These are phyloP conservation scores for Aspergillus egyptiacus DNA, from an alignment of 495 filamentous ascomycete genomes.

Conservation along the genomic window DNA sequence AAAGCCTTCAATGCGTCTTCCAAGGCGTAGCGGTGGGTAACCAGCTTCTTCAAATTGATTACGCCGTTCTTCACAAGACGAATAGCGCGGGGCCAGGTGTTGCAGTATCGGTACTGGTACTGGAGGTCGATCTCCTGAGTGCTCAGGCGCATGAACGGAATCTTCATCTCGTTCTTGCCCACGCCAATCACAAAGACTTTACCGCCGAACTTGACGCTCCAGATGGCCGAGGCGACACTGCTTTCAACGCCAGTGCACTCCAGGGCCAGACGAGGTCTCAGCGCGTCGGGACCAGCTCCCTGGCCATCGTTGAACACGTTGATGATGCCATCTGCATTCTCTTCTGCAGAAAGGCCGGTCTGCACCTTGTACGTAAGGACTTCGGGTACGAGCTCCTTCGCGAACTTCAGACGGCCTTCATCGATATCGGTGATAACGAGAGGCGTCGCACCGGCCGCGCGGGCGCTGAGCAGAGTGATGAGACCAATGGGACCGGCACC, in stretches of 20 bases:
- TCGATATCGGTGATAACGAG: constrained; percentile 92
- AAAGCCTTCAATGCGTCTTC: constrained; percentile 90
- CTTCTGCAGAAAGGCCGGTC: constrained; percentile 57
- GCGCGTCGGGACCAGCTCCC: constrained; percentile 52
- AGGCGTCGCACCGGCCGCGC: constrained; percentile 77
- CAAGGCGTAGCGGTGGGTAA: constrained; percentile 78
- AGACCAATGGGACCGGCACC: constrained; percentile 89
- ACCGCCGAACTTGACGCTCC: constrained; percentile 83
- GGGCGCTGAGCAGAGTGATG: constrained; percentile 72
- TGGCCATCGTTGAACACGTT: constrained; percentile 40
- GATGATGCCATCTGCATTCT: constrained; percentile 61
- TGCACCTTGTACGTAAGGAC: constrained; percentile 76
- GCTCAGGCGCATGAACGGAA: constrained; percentile 87
- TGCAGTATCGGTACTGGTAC: constrained; percentile 93
- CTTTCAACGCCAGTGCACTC: constrained; percentile 95
- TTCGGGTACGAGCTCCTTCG: constrained; percentile 66
- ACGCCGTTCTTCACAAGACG: constrained; percentile 77
- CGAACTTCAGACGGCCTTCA: constrained; percentile 73
- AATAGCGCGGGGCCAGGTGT: constrained; percentile 93
- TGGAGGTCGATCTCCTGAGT: constrained; percentile 89
- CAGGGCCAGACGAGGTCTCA: constrained; percentile 69
- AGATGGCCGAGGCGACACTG: constrained; percentile 76
- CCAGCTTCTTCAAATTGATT: constrained; percentile 69
- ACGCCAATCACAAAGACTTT: constrained; percentile 93
- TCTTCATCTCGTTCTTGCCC: constrained; percentile 87